These are phyloP conservation scores for Amoeboaphelidium protococcarum DNA, from an alignment of 371 early-diverging fungal genomes.

Conservation along the genomic window DNA sequence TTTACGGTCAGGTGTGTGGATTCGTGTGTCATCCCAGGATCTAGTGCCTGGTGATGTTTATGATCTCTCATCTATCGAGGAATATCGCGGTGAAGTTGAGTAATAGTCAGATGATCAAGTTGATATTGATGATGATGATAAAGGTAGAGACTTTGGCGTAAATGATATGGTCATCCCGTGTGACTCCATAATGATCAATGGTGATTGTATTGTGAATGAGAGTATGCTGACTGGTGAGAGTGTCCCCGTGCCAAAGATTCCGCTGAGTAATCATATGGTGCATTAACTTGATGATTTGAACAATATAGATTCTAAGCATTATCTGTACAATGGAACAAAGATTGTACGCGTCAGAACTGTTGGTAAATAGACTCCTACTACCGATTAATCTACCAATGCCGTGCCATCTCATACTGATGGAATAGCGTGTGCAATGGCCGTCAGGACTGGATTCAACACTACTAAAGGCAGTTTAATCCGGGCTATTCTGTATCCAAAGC, in stretches of 20 bases:
- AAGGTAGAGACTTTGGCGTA: slow-evolving; percentile 1
- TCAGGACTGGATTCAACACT: slow-evolving; percentile 89
- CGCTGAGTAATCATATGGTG: slow-evolving; percentile 35
- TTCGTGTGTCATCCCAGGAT: slow-evolving; percentile 34
- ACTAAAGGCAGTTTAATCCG: slow-evolving; percentile 84
- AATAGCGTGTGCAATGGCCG: slow-evolving; percentile 32
- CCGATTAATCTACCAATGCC: slow-evolving; percentile 4
- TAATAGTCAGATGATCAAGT: too few species aligned
- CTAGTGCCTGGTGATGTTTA: slow-evolving; percentile 85
- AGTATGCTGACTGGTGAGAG: slow-evolving; percentile 95
- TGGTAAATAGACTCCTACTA: slow-evolving; percentile 1
- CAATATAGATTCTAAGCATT: slow-evolving; percentile 34
- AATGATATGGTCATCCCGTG: slow-evolving; percentile 40
- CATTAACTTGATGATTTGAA: slow-evolving; percentile 34
- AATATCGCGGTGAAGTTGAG: too few species aligned
- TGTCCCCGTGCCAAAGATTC: slow-evolving; percentile 50
- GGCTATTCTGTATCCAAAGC: slow-evolving; percentile 83
- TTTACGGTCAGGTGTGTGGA: not conserved
- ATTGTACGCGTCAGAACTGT: slow-evolving; percentile 46
- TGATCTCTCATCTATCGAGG: slow-evolving; percentile 23
- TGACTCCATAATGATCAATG: slow-evolving; percentile 80
- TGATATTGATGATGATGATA: slow-evolving; percentile 19
- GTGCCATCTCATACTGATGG: slow-evolving; percentile 2
- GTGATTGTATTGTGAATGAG: slow-evolving; percentile 95
- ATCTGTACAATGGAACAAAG: slow-evolving; percentile 72